Percentiles rank a stretch among this genome's conserved stretches.
These are phyloP conservation scores for Scenedesmus sp. DNA, from an alignment of 163 green algal species.

Conservation along the genomic window DNA sequence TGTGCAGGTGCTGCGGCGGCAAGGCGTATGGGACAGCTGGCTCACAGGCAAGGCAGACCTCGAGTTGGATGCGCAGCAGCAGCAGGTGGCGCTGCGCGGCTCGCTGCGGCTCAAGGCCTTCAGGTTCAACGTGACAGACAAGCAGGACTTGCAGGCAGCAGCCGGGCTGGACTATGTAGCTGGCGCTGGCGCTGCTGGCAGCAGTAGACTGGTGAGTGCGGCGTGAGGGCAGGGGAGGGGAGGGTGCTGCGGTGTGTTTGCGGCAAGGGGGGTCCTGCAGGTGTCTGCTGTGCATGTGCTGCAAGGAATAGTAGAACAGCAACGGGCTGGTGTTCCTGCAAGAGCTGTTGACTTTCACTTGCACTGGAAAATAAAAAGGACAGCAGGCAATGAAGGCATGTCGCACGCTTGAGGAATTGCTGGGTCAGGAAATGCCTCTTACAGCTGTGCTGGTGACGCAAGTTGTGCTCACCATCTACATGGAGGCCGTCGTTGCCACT, in stretches of 20 bases:
- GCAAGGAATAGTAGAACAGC: not conserved
- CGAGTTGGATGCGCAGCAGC: constrained; percentile 3
- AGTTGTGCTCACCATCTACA: too few relatives aligned
- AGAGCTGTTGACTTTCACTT: too few relatives aligned
- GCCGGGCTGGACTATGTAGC: not conserved
- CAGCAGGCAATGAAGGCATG: too few relatives aligned
- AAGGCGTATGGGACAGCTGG: constrained; percentile 47
- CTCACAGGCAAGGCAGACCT: constrained; percentile 26
- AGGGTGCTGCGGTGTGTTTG: not conserved
- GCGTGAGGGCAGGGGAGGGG: too few relatives aligned
- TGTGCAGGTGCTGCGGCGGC: constrained; percentile 18
- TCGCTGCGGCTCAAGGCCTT: constrained; percentile 38
- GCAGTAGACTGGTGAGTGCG: constrained; percentile 5
- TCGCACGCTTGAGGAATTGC: too few relatives aligned
- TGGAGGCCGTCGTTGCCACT: too few relatives aligned
- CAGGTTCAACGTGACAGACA: constrained; percentile 39
- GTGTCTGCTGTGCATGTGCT: not conserved
- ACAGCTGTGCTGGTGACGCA: too few relatives aligned
- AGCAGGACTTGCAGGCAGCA: constrained; percentile 41
- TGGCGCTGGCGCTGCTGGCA: not conserved
- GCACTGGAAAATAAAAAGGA: too few relatives aligned
- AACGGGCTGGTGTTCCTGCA: not conserved
- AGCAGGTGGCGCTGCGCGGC: constrained; percentile 11
- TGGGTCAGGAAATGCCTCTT: too few relatives aligned
- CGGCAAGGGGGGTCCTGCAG: not conserved